Base-by-base conservation (phyloP, 1,284 basidiomycete species). In the Cystobasidium sp. region DNA sequence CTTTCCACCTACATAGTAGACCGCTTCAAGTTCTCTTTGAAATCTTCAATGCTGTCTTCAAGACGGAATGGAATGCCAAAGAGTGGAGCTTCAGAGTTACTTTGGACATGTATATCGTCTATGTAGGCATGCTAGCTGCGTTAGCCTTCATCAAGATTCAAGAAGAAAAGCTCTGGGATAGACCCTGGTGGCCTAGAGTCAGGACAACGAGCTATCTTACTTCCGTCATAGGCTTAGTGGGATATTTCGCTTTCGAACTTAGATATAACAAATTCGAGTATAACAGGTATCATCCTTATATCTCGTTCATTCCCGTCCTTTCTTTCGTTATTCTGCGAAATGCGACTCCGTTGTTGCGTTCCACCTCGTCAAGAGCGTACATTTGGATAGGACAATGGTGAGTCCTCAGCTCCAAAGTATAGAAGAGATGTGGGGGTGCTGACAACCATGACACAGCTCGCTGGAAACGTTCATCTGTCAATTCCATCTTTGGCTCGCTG, bases 41-140 rank as follows among this genome's bases (percentile, higher is more conserved):
- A 24, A 78, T 90, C 75, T 84, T 94, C 73, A 85, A 87, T 76
- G 83, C 84, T 22, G 80, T 91, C 44, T 93, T 88, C 83, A 86
- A 85, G 65, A 93, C 94, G 75, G 85, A 86, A 58, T 95, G 93
- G 93, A 91, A 89, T 3, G 89, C 92, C 6, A 85, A 84, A 37
- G 92, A 95, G 83, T 94, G 92, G 92, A 84, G 85, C 1, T 95
- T 95, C 86, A 88, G 93, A 53, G 89, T 93, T 77, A 90, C 87
- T 22, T 88, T 95, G 75, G 93, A 95, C 83, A 85, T 93, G 59
- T 94, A 89, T 86, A 91, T 94, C 78, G 91, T 93, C 43, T 94
- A 92, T 83, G 85, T 86, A 51, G 93, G 93, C 55, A 93, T 94
- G 91, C 83, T 93, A 77, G 84, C 88, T 31, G 89, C 93, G 0